Evolutionary conservation across 257 asterid species (phyloP).

Genomic region (Primulina tabacum): DNA sequence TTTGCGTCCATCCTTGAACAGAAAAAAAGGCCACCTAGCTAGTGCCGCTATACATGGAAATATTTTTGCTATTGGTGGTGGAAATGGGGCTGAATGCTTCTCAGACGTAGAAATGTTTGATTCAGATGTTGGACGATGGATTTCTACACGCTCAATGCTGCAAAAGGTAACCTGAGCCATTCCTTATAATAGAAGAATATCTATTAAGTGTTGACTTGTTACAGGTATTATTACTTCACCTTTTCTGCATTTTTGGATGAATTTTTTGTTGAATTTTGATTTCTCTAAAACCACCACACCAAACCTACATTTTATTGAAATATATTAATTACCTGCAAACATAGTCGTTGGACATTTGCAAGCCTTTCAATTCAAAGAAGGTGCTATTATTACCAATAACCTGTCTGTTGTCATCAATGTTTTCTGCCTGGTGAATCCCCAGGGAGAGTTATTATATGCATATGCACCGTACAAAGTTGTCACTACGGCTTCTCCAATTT

Average conservation of each 20-base stretch:
- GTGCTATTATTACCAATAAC: not conserved
- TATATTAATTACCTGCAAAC: not conserved
- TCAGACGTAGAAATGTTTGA: conserved; percentile 81
- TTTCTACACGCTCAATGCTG: conserved; percentile 67
- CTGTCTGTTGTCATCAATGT: not conserved
- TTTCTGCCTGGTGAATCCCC: not conserved
- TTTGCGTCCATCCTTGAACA: conserved; percentile 47
- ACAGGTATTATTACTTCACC: not conserved
- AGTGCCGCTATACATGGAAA: conserved; percentile 64
- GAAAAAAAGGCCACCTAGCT: conserved; percentile 68
- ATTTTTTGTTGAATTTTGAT: conserved; percentile 4
- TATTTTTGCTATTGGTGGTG: conserved; percentile 83
- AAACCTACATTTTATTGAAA: not conserved
- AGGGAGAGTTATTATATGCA: conserved; percentile 2
- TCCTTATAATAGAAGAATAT: conserved; percentile 10
- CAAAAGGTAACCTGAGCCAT: conserved; percentile 49
- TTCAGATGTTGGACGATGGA: conserved; percentile 70
- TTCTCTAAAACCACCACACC: not conserved
- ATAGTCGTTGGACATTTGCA: not conserved
- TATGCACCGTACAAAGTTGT: not conserved
- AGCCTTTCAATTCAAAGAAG: not conserved
- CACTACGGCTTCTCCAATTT: conserved; percentile 1
- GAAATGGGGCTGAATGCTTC: conserved; percentile 58
- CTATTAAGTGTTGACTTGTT: not conserved
- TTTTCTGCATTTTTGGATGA: conserved; percentile 1